Evolutionary conservation across 1,139 yeast species (phyloP).

Genomic region (Taphrina pruni): DNA sequence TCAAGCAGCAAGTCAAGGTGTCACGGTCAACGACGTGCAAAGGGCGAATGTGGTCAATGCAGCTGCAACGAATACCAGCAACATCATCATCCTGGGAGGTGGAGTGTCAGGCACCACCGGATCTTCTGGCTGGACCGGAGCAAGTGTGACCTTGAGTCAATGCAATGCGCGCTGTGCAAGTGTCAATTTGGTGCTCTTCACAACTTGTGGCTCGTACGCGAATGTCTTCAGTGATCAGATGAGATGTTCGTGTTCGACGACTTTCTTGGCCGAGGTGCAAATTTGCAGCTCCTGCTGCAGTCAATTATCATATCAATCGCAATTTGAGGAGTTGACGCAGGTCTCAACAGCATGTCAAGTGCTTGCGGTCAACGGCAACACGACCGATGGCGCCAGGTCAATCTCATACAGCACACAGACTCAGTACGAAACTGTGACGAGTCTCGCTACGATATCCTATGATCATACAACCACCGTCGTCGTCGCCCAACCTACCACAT

Average conservation of each 20-base stretch:
- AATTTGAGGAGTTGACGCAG: constrained; percentile 18
- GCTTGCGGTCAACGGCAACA: constrained; percentile 23
- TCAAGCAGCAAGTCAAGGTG: not conserved
- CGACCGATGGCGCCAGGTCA: constrained; percentile 19
- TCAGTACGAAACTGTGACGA: not conserved
- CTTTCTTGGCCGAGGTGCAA: constrained; percentile 21
- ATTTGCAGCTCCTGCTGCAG: constrained; percentile 30
- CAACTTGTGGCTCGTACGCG: constrained; percentile 21
- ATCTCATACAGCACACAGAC: constrained; percentile 15
- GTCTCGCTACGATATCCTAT: not conserved
- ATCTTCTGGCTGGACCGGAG: constrained; percentile 14
- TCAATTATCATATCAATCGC: constrained; percentile 8
- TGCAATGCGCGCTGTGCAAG: constrained; percentile 32
- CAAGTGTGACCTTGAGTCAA: constrained; percentile 27
- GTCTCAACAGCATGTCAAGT: constrained; percentile 23
- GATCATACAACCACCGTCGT: constrained; percentile 13
- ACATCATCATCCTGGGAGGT: constrained; percentile 14
- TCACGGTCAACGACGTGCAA: not conserved
- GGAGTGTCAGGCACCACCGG: constrained; percentile 4
- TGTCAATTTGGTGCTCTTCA: constrained; percentile 29
- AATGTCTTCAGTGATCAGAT: constrained; percentile 22
- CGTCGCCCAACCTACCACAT: constrained; percentile 5
- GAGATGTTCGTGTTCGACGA: constrained; percentile 29
- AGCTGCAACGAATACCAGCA: constrained; percentile 4
- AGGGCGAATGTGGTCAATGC: not conserved